Conservation (phyloP, 1,284 basidiomycete species). For the Mycena citricolor region DNA sequence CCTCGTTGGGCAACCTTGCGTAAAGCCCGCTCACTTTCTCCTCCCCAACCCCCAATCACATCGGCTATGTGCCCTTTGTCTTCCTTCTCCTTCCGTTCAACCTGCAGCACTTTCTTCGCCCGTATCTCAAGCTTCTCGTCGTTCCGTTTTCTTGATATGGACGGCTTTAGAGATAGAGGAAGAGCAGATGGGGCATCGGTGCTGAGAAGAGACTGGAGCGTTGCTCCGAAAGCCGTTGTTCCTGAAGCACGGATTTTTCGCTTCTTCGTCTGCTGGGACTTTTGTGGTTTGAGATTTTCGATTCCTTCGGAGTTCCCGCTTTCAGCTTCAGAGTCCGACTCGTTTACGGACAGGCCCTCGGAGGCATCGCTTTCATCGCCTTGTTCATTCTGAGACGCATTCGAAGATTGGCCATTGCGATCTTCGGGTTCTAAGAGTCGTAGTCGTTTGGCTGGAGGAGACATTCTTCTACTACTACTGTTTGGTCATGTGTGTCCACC, state of each 20-base stretch:
- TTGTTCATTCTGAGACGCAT: slow-evolving; percentile 1
- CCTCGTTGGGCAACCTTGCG: slow-evolving; percentile 82
- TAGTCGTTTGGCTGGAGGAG: slow-evolving; percentile 38
- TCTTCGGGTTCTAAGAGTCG: slow-evolving; percentile 37
- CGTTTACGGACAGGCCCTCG: slow-evolving; percentile 28
- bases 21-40: slow-evolving; percentile 70
- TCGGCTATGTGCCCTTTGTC: slow-evolving; percentile 71
- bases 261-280: slow-evolving; percentile 77
- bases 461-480: not conserved
- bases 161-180: slow-evolving; percentile 76
- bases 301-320: slow-evolving; percentile 50
- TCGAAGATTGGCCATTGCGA: slow-evolving; percentile 24
- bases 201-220: slow-evolving; percentile 65
- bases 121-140: slow-evolving; percentile 71
- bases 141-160: slow-evolving; percentile 60
- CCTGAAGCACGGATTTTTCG: slow-evolving; percentile 77
- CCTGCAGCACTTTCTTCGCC: slow-evolving; percentile 65
- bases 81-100: slow-evolving; percentile 75
- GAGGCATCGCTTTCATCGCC: slow-evolving; percentile 25
- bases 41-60: slow-evolving; percentile 82
- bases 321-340: too few species aligned
- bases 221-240: slow-evolving; percentile 69
- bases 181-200: slow-evolving; percentile 65
- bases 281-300: slow-evolving; percentile 47
- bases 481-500: slow-evolving; percentile 4